Evolutionary conservation across 176 grass and related monocot genomes (phyloP), one percentile per base, ranked within the genome.

Genomic region (Oryza meridionalis): DNA sequence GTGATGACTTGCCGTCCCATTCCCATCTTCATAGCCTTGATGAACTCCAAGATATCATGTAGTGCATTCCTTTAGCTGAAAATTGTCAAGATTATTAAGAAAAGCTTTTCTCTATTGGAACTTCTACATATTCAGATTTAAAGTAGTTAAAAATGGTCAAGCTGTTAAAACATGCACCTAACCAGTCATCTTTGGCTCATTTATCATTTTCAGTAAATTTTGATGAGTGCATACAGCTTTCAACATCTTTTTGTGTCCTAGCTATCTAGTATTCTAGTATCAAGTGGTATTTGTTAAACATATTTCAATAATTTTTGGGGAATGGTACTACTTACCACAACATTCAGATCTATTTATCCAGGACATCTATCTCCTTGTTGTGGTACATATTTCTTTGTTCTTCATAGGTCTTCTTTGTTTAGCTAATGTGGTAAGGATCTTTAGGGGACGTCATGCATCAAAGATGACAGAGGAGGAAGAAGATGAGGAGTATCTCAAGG

Each of bases 401-500:
- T 70, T 16, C 16, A 40, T 27, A 35, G 44, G 69, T 51, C 58
- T 70, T 78, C 17, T 47, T 80, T 65, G 59, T 81, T 72, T 59
- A 45, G 70, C 72, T 81, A 81, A 87, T 75, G 29, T 81, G 61
- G 62, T 74, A 15, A 71, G 21, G 62, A 84, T 81, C 29, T 77
- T 32, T 81, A 94, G 92, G 86, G 92, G 92, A 10, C 89, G 92
- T 51, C 92, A 94, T 91, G 89, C 83, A 82, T 94, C 89, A 47
- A 91, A 91, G 83, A 77, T 94, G 71, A 94, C 89, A 53, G 92
- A 94, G 84, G 92, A 94, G 72, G 92, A 94, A 83, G 92, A 91
- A 82, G 92, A 94, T 72, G 92, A 94, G 73, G 92, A 78, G 77
- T 91, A 91, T 72, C 89, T 94, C 69, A 94, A 94, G 81, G 92